A percentile compares a stretch with the other conserved stretches of the same genome.
These are phyloP conservation scores for Gamarada debralockiae DNA, from an alignment of 495 filamentous ascomycete genomes.

Conservation along the genomic window DNA sequence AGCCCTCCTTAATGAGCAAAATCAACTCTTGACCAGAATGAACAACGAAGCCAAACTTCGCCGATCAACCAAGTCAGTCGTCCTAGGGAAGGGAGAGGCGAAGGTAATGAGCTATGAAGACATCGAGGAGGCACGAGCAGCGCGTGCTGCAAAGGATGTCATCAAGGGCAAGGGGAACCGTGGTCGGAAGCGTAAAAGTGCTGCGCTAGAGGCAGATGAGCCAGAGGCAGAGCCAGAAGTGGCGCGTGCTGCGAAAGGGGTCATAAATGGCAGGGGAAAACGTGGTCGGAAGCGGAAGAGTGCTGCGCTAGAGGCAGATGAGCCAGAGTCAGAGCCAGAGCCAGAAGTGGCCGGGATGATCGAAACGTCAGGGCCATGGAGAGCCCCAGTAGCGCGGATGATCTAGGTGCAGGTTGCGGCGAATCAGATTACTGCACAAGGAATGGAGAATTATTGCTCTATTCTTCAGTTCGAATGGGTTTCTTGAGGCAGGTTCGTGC, in stretches of 20 bases:
- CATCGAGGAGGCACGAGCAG: slow-evolving; percentile 27
- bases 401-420: slow-evolving; percentile 15
- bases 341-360: slow-evolving; percentile 18
- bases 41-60: slow-evolving; percentile 11
- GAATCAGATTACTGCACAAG: too few species aligned
- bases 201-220: slow-evolving; percentile 21
- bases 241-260: too few species aligned
- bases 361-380: slow-evolving; percentile 14
- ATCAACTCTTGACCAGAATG: slow-evolving; percentile 5
- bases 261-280: too few species aligned
- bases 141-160: slow-evolving; percentile 19
- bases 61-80: slow-evolving; percentile 25
- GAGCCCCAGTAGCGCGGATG: slow-evolving; percentile 20
- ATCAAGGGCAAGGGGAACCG: slow-evolving; percentile 17
- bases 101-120: slow-evolving; percentile 32
- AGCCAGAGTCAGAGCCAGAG: slow-evolving; percentile 18
- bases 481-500: slow-evolving; percentile 15
- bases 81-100: slow-evolving; percentile 29
- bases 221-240: too few species aligned
- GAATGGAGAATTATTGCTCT: slow-evolving; percentile 15
- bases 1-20: not conserved
- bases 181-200: slow-evolving; percentile 17
- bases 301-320: slow-evolving; percentile 19
- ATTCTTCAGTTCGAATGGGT: slow-evolving; percentile 14
- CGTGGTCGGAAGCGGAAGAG: too few species aligned